phyloP scores from a whole-genome alignment of 192 early-diverging fungal genomes.

The Phlyctochytrium arcticum region DNA sequence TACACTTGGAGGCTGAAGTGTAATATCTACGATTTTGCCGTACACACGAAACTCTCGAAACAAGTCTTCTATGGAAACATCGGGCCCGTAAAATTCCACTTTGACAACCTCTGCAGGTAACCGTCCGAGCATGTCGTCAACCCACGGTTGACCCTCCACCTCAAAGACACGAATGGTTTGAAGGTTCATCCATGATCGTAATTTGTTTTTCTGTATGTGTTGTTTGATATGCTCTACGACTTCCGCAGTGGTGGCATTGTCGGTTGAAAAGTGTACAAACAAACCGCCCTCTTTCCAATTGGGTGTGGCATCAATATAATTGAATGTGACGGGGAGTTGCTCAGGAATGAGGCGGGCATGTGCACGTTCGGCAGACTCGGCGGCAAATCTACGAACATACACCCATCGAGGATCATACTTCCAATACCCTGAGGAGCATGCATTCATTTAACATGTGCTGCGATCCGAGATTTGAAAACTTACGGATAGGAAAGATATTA shows the following conservation, averaged over 20 bases:
- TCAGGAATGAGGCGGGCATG: conserved; percentile 25
- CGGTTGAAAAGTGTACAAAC: conserved; percentile 38
- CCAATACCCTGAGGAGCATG: conserved; percentile 13
- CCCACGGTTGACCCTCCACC: conserved; percentile 35
- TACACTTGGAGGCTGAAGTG: conserved; percentile 48
- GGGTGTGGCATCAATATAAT: conserved; percentile 32
- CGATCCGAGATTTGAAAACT: not conserved
- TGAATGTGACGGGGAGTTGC: conserved; percentile 32
- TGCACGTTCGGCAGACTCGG: conserved; percentile 19
- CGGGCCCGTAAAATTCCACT: conserved; percentile 76
- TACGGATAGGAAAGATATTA: conserved; percentile 43
- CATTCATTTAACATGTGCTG: not conserved
- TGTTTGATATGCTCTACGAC: conserved; percentile 43
- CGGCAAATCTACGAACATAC: conserved; percentile 28
- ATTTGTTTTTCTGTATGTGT: conserved; percentile 50
- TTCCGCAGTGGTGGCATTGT: conserved; percentile 37
- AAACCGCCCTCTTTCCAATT: conserved; percentile 48
- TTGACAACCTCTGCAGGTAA: conserved; percentile 37
- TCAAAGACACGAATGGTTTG: conserved; percentile 33
- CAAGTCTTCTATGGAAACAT: conserved; percentile 61
- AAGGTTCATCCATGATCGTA: conserved; percentile 67
- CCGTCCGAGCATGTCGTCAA: conserved; percentile 47
- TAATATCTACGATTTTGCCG: conserved; percentile 81
- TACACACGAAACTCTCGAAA: conserved; percentile 72
- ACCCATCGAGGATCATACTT: conserved; percentile 37